phyloP scores from a whole-genome alignment of 2,329 filamentous ascomycete species.

The Paecilomyces formosus region DNA sequence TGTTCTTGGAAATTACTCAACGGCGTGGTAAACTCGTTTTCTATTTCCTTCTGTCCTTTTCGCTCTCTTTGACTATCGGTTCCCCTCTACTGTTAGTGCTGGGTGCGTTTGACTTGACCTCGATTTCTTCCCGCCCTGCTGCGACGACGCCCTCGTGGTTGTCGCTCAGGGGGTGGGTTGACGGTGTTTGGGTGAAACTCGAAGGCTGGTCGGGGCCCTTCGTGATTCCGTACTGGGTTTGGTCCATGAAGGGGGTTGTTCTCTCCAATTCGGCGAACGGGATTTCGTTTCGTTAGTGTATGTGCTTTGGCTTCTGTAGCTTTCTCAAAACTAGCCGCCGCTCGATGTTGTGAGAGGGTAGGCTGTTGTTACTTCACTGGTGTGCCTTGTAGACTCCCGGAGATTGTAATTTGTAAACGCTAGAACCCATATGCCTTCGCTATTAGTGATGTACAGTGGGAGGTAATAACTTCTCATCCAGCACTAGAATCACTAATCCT shows the following conservation, averaged over 20 bases:
- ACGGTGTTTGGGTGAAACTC: slow-evolving; percentile 21
- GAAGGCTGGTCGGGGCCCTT: slow-evolving; percentile 8
- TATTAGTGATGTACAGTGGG: too few relatives aligned
- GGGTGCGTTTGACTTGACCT: not conserved
- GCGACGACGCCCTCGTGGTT: slow-evolving; percentile 3
- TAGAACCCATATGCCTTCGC: too few relatives aligned
- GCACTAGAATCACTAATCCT: too few relatives aligned
- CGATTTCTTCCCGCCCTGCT: not conserved
- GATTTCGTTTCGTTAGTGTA: slow-evolving; percentile 10
- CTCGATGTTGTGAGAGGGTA: not conserved
- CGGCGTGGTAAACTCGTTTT: slow-evolving; percentile 19
- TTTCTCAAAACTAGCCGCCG: slow-evolving; percentile 1
- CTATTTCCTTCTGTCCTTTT: slow-evolving; percentile 17
- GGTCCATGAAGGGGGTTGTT: slow-evolving; percentile 13
- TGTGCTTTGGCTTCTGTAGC: slow-evolving; percentile 16
- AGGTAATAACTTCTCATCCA: too few relatives aligned
- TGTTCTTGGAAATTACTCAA: slow-evolving; percentile 24
- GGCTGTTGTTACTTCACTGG: not conserved
- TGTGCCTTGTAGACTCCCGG: not conserved
- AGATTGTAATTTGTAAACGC: not conserved
- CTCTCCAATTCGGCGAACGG: slow-evolving; percentile 19
- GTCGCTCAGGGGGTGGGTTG: slow-evolving; percentile 14
- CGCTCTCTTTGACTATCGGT: slow-evolving; percentile 14
- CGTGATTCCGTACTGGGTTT: slow-evolving; percentile 7
- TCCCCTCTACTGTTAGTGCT: not conserved